A percentile compares a stretch with the other conserved stretches of the same genome.
phyloP scores from a whole-genome alignment of 805 yeast species.

The Starmerella khaoyaiensis region DNA sequence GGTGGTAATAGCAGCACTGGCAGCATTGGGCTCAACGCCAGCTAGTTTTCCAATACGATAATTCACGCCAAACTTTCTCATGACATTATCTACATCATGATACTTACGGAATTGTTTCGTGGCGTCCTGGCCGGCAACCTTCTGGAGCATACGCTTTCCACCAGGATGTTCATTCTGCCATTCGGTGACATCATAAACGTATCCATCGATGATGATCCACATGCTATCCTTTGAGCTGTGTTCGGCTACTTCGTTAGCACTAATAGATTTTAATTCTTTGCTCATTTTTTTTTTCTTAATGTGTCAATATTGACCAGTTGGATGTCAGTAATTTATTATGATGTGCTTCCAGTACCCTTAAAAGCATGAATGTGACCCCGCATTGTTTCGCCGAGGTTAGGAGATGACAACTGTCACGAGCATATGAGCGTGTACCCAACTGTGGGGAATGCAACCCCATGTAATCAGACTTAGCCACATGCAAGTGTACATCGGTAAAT shows the following conservation, averaged over 20 bases:
- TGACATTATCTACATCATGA: slow-evolving; percentile 31
- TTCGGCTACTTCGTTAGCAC: slow-evolving; percentile 41
- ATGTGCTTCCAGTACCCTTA: no score
- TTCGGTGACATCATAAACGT: slow-evolving; percentile 61
- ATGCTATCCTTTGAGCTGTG: slow-evolving; percentile 67
- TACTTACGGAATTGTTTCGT: slow-evolving; percentile 48
- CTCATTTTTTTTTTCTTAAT: no score
- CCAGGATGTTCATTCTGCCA: slow-evolving; percentile 75
- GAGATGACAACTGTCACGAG: no score
- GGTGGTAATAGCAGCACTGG: neutral
- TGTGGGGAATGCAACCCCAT: no score
- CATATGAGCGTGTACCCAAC: no score
- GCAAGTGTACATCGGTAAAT: no score
- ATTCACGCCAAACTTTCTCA: slow-evolving; percentile 28
- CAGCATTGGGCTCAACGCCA: slow-evolving; percentile 9
- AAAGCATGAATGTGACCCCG: no score
- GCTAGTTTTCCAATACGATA: slow-evolving; percentile 26
- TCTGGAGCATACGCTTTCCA: slow-evolving; percentile 57
- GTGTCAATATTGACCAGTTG: no score
- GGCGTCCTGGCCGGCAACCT: slow-evolving; percentile 70
- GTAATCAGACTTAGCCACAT: no score
- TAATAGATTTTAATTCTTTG: slow-evolving; percentile 15
- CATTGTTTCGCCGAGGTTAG: no score
- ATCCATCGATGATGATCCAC: slow-evolving; percentile 75
- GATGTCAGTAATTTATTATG: no score